Percentiles rank a stretch among this genome's conserved stretches.
These are phyloP conservation scores for Rubia tinctorum DNA, from an alignment of 305 asterid genomes.

Conservation along the genomic window DNA sequence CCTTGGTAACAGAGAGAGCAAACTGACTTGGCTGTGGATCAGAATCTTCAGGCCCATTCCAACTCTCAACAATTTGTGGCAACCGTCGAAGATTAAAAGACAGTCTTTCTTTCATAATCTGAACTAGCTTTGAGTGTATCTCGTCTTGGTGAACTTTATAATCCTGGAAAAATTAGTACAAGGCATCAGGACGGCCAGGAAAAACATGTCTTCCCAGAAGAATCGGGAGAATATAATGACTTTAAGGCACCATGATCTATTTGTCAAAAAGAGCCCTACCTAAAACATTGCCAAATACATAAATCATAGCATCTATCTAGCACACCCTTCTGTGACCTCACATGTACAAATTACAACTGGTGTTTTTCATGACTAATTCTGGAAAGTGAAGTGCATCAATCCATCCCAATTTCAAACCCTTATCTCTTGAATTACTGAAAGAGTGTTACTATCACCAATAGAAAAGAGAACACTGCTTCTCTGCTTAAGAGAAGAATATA, in stretches of 20 bases:
- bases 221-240: background rate
- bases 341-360: background rate
- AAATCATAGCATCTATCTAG: background rate
- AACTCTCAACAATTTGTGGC: constrained; percentile 85
- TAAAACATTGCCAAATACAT: background rate
- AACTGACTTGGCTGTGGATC: constrained; percentile 94
- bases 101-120: constrained; percentile 95
- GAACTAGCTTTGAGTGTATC: constrained; percentile 95
- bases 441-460: background rate
- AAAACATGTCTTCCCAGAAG: constrained; percentile 14
- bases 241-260: background rate
- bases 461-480: background rate
- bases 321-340: background rate
- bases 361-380: background rate
- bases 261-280: background rate
- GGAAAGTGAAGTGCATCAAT: background rate
- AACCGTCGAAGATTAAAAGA: constrained; percentile 81
- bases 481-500: background rate
- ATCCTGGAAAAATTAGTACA: constrained; percentile 43
- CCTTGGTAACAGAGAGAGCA: constrained; percentile 88
- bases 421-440: background rate
- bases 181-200: background rate
- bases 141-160: constrained; percentile 90
- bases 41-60: constrained; percentile 76
- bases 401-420: background rate